phyloP scores from a whole-genome alignment of 2,329 filamentous ascomycete genomes.

The Neonectria ditissima region DNA sequence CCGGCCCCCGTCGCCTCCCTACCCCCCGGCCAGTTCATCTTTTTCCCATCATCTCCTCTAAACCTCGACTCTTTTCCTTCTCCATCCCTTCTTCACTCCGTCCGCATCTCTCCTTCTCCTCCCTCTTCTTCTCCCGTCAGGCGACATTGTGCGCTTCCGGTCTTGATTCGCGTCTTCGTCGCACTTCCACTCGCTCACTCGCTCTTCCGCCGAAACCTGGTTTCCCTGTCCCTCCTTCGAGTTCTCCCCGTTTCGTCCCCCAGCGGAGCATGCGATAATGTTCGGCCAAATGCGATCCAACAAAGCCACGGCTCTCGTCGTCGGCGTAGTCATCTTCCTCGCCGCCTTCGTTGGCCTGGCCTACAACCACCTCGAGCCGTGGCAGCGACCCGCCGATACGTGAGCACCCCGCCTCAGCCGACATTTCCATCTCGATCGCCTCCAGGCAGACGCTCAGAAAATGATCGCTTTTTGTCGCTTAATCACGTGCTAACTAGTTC shows the following conservation, averaged over 20 bases:
- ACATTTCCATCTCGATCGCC: neutral
- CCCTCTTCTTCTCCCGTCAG: conserved; percentile 28
- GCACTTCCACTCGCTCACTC: conserved; percentile 25
- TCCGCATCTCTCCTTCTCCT: conserved; percentile 32
- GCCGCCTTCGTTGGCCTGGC: conserved; percentile 48
- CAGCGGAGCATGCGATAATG: conserved; percentile 47
- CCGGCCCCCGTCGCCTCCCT: conserved; percentile 15
- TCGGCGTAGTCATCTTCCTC: conserved; percentile 49
- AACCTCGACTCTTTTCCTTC: conserved; percentile 31
- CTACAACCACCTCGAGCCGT: conserved; percentile 49
- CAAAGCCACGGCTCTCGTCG: conserved; percentile 45
- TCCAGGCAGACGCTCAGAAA: neutral
- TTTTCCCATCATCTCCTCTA: conserved; percentile 20
- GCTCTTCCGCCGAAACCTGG: neutral
- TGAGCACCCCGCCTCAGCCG: conserved; percentile 28
- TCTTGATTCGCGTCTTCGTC: conserved; percentile 31
- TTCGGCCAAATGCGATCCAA: conserved; percentile 48
- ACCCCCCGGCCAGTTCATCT: conserved; percentile 16
- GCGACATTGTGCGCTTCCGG: conserved; percentile 32
- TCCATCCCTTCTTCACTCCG: conserved; percentile 20
- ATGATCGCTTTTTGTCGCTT: neutral
- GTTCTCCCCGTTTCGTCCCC: conserved; percentile 6
- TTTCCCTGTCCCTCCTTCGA: conserved; percentile 6
- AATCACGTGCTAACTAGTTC: conserved; percentile 24
- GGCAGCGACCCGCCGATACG: conserved; percentile 42